These are phyloP conservation scores for Populus ilicifolia DNA, from an alignment of 345 rosid species.

Conservation along the genomic window DNA sequence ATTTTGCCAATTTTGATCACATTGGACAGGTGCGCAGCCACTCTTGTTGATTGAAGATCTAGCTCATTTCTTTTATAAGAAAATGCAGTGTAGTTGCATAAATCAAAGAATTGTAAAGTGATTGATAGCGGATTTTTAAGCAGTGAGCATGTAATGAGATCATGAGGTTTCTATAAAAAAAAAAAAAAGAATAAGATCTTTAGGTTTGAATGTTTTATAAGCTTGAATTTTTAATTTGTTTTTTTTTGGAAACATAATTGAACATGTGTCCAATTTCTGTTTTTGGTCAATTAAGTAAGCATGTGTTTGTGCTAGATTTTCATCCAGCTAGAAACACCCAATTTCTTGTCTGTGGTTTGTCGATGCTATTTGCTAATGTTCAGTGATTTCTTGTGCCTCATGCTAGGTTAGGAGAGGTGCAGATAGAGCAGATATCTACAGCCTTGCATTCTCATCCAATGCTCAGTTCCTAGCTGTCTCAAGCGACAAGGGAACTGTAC, in stretches of 20 bases:
- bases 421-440: conserved; percentile 84
- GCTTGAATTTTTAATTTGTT: background rate
- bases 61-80: background rate
- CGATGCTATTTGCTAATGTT: background rate
- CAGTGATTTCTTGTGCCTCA: background rate
- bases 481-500: conserved; percentile 95
- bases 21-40: background rate
- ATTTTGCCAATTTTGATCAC: background rate
- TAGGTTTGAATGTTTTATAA: background rate
- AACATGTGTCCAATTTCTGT: background rate
- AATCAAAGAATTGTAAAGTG: background rate
- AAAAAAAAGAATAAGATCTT: background rate
- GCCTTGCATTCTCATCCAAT: conserved; percentile 79
- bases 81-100: background rate
- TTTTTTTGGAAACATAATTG: background rate
- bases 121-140: background rate
- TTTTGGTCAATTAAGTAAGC: background rate
- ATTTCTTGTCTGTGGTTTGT: background rate
- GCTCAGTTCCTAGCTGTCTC: conserved; percentile 90
- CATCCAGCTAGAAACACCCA: background rate
- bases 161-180: background rate
- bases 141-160: background rate
- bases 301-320: background rate
- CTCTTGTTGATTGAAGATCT: background rate
- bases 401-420: conserved; percentile 87